phyloP scores from a whole-genome alignment of 2,329 filamentous ascomycete genomes.

The Sarocladium oryzae region DNA sequence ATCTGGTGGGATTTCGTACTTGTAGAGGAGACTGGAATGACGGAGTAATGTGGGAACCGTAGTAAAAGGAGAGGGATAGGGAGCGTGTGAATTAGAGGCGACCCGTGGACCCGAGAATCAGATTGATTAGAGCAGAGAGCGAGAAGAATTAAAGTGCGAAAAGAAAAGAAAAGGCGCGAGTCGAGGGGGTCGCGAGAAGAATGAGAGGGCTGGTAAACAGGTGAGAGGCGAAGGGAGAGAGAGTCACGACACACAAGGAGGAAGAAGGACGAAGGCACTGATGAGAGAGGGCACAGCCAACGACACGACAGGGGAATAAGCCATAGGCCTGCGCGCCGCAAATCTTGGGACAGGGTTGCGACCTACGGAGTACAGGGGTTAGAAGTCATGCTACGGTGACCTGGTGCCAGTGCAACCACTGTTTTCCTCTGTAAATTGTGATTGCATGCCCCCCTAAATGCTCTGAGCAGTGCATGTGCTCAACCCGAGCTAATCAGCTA shows the following conservation, averaged over 20 bases:
- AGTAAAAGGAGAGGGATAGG: neutral
- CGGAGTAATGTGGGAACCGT: constrained; percentile 3
- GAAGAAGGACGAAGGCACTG: neutral
- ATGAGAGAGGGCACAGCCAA: neutral
- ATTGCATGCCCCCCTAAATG: too few species aligned
- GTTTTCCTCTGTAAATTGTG: too few species aligned
- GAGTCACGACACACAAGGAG: neutral
- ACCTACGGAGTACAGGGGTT: too few species aligned
- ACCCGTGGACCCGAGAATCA: neutral
- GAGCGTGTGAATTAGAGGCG: neutral
- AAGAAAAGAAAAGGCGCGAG: constrained; percentile 8
- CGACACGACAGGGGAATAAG: neutral
- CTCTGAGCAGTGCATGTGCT: too few species aligned
- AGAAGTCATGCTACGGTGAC: neutral
- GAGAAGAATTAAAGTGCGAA: constrained; percentile 10
- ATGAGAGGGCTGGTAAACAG: constrained; percentile 1
- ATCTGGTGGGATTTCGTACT: neutral
- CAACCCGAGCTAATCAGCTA: too few species aligned
- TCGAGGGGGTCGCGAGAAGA: constrained; percentile 3
- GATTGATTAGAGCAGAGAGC: neutral
- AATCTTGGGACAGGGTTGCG: too few species aligned
- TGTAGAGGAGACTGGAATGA: neutral
- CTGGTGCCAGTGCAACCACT: neutral
- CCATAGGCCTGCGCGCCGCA: neutral
- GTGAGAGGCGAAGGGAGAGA: neutral